Evolutionary conservation across 805 yeast species (phyloP).

Genomic region (Metschnikowia cubensis): DNA sequence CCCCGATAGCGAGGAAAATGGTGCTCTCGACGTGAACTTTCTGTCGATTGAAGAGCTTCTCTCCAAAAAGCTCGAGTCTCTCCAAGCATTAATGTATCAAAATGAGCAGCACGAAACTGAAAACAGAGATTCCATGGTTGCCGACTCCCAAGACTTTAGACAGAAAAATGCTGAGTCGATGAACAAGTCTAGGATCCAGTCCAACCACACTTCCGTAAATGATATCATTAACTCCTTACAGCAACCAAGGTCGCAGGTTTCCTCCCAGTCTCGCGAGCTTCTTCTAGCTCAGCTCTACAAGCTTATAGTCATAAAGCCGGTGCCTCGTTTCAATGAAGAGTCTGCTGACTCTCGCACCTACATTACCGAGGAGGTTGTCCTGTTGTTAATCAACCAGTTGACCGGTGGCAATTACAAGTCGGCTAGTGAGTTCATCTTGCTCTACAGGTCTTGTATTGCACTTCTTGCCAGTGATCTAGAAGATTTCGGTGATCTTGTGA

Average conservation of each 20-base stretch:
- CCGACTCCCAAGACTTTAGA: conserved; percentile 19
- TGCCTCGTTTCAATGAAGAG: conserved; percentile 34
- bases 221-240: conserved; percentile 44
- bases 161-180: conserved; percentile 29
- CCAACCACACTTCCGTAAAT: conserved; percentile 35
- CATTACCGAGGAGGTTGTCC: conserved; percentile 34
- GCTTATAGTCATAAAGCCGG: conserved; percentile 41
- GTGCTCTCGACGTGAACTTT: conserved; percentile 32
- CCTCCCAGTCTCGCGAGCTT: conserved; percentile 45
- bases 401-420: conserved; percentile 32
- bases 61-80: conserved; percentile 27
- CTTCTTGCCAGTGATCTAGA: conserved; percentile 48
- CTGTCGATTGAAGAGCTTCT: conserved; percentile 34
- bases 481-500: conserved; percentile 41
- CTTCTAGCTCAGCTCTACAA: conserved; percentile 49
- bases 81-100: conserved; percentile 21
- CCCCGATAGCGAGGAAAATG: conserved; percentile 33
- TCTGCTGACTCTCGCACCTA: conserved; percentile 28
- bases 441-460: conserved; percentile 39
- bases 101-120: conserved; percentile 16
- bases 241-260: conserved; percentile 41
- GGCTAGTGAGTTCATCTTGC: conserved; percentile 37
- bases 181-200: conserved; percentile 34
- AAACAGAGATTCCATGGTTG: conserved; percentile 20
- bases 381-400: conserved; percentile 33